Conservation (phyloP, 2,329 filamentous ascomycete species). For the Mycosphaerella arachidis region DNA sequence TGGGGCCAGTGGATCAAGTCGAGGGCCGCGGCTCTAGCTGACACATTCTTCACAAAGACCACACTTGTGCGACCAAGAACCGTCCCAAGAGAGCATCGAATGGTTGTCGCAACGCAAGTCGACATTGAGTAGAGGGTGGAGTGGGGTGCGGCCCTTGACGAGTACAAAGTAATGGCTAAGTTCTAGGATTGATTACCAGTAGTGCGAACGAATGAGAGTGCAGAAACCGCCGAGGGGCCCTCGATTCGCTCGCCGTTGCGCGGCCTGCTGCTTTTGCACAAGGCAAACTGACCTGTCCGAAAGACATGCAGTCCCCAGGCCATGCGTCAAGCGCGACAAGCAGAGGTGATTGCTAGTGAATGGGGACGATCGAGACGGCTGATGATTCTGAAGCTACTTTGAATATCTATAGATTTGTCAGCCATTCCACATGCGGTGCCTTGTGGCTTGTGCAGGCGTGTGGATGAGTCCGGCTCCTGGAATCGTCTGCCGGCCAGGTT, state of each 20-base stretch:
- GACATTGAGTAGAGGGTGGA: constrained; percentile 12
- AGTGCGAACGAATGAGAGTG: constrained; percentile 17
- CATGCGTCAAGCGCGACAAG: constrained; percentile 3
- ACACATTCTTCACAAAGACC: constrained; percentile 9
- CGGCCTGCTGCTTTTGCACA: constrained; percentile 5
- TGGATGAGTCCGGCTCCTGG: constrained; percentile 10
- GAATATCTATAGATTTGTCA: constrained; percentile 1
- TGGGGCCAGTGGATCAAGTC: constrained; percentile 10
- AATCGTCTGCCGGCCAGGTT: neutral
- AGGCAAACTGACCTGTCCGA: constrained; percentile 15
- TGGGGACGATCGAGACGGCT: neutral
- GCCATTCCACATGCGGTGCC: neutral
- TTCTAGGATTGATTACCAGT: constrained; percentile 7
- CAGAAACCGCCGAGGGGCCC: constrained; percentile 12
- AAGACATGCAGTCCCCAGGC: neutral
- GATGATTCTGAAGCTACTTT: neutral
- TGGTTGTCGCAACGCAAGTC: constrained; percentile 7
- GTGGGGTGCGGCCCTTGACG: constrained; percentile 2
- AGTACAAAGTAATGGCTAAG: constrained; percentile 3
- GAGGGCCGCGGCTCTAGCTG: constrained; percentile 11
- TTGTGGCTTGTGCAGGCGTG: neutral
- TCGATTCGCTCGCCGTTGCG: constrained; percentile 17
- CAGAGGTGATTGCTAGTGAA: neutral
- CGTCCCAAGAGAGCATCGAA: neutral
- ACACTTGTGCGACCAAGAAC: constrained; percentile 2